Base-by-base conservation (phyloP, 139 green algal species). In the Chlamydomonas sp. region DNA sequence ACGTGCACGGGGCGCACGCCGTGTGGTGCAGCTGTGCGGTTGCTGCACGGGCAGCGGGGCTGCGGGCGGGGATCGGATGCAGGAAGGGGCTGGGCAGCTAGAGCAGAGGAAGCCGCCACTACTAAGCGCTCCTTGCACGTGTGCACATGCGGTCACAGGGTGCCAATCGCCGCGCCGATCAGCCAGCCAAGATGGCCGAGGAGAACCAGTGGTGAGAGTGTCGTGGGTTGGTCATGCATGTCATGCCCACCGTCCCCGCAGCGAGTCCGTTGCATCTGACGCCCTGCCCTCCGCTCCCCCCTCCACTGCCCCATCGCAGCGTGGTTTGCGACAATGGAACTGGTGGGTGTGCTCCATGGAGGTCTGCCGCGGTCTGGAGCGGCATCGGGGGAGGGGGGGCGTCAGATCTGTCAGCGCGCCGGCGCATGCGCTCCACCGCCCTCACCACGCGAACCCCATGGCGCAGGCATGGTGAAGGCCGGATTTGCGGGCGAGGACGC, bases 401-500 rank as follows among this genome's bases (percentile, higher is more conserved):
- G 8, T 8, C 13, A n/a, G 54, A 20, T 22, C 20, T 64, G 24
- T 64, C 34, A 26, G 43, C 43, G 43, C 13, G 43, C 16, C 13
- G 13, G 16, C 16, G 13, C 43, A 13, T 54, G 13, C 43, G 43
- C 16, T 54, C 16, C 13, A 54, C 13, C 13, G 13, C 16, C 43
- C 43, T 26, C 13, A 13, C 43, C 43, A 54, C 16, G 13, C 13
- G 13, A 26, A 13, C 43, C 16, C 16, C 43, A 13, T 13, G 13
- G 43, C 8, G 22, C 22, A 66, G 59, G 59, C n/a, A 66, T 66
- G 59, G 59, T 66, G 59, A 66, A 66, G 59, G 59, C 59, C 35
- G 37, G 77, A 2, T 83, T 75, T 34, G 35, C 69, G 0, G 77
- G 77, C 5, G 77, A 83, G 35, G 77, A 79, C 50, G 73, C 77